phyloP scores from a whole-genome alignment of 768 basidiomycete species.

The Leccinum uliginosum region DNA sequence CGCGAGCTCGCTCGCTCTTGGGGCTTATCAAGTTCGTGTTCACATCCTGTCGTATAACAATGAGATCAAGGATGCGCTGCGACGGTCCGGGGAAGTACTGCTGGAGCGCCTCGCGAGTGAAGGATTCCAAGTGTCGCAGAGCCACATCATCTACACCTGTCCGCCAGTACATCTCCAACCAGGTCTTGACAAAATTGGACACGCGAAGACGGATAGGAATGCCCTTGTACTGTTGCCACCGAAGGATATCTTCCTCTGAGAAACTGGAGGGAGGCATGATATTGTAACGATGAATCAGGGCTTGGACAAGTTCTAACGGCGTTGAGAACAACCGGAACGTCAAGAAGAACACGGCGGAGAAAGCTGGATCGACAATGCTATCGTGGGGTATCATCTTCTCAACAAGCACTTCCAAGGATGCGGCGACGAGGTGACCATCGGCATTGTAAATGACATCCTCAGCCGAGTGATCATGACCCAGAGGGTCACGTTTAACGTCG shows the following conservation, averaged over 20 bases:
- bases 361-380: slow-evolving; percentile 80
- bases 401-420: slow-evolving; percentile 83
- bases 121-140: slow-evolving; percentile 51
- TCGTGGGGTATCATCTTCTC: slow-evolving; percentile 98
- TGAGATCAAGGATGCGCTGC: slow-evolving; percentile 67
- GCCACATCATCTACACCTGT: slow-evolving; percentile 66
- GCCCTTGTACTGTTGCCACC: slow-evolving; percentile 87
- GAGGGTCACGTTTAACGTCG: slow-evolving; percentile 34
- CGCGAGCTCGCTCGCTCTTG: slow-evolving; percentile 61
- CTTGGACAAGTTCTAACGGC: slow-evolving; percentile 69
- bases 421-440: slow-evolving; percentile 88
- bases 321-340: slow-evolving; percentile 92
- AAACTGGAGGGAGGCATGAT: slow-evolving; percentile 59
- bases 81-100: slow-evolving; percentile 65
- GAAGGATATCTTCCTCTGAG: slow-evolving; percentile 53
- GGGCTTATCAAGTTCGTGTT: slow-evolving; percentile 48
- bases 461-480: slow-evolving; percentile 71
- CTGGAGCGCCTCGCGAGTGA: slow-evolving; percentile 58
- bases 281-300: slow-evolving; percentile 81
- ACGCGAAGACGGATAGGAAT: slow-evolving; percentile 88
- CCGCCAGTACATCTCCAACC: slow-evolving; percentile 92
- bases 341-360: slow-evolving; percentile 88
- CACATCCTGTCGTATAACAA: slow-evolving; percentile 50
- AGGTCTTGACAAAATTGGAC: slow-evolving; percentile 88
- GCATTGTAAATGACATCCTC: slow-evolving; percentile 88